These are phyloP conservation scores for Cladophialophora psammophila DNA, from an alignment of 2,329 filamentous ascomycete genomes.

Conservation along the genomic window DNA sequence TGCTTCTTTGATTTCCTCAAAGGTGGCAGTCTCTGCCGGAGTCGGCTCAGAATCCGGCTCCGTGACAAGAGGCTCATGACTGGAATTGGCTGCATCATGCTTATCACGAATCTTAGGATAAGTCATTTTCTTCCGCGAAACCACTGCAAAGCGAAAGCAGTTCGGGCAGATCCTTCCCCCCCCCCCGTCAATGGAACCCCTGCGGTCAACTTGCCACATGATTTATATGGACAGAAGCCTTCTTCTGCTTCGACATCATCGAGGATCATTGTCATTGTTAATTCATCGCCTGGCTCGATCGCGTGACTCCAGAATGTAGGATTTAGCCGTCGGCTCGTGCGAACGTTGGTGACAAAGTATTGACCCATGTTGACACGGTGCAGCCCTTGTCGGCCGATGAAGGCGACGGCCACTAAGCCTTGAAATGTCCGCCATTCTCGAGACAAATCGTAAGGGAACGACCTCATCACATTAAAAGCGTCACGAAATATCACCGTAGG, in stretches of 20 bases:
- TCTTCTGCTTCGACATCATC: slow-evolving; percentile 2
- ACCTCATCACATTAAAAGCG: background rate
- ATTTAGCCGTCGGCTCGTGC: background rate
- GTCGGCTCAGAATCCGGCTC: background rate
- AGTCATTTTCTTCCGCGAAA: background rate
- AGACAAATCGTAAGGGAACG: slow-evolving; percentile 4
- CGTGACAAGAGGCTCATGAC: background rate
- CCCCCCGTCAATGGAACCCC: background rate
- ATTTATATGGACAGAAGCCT: slow-evolving; percentile 9
- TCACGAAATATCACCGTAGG: slow-evolving; percentile 1
- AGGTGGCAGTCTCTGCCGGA: background rate
- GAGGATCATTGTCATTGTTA: slow-evolving; percentile 11
- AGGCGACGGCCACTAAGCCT: background rate
- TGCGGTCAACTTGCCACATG: background rate
- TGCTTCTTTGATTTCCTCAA: background rate
- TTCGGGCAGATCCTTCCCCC: slow-evolving; percentile 6
- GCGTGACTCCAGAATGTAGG: slow-evolving; percentile 7
- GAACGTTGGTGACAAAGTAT: slow-evolving; percentile 10
- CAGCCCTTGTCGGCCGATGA: slow-evolving; percentile 4
- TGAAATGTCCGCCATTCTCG: slow-evolving; percentile 2
- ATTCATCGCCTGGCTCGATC: slow-evolving; percentile 11
- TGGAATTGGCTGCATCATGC: background rate
- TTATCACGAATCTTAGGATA: background rate
- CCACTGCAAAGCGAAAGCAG: slow-evolving; percentile 9
- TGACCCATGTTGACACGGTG: slow-evolving; percentile 12